Evolutionary conservation across 2,329 filamentous ascomycete genomes (phyloP).

Genomic region (Helotiales sp.): DNA sequence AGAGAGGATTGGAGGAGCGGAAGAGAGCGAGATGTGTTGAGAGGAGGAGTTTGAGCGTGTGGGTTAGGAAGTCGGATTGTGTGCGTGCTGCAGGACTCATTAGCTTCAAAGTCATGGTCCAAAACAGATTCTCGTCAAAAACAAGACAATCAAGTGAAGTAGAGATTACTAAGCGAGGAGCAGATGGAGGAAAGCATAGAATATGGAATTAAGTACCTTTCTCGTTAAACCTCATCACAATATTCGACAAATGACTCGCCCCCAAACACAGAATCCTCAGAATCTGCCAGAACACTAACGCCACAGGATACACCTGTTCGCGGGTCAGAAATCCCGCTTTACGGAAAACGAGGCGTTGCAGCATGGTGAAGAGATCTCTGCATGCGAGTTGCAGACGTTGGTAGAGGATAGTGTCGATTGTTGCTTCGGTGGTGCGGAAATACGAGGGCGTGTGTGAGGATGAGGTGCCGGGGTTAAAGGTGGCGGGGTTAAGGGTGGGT

Average conservation of each 20-base stretch:
- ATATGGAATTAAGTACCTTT: conserved; percentile 16
- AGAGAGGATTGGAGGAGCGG: conserved; percentile 35
- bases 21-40: conserved; percentile 37
- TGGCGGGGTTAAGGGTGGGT: not conserved
- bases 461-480: not conserved
- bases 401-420: conserved; percentile 39
- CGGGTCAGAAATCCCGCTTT: conserved; percentile 33
- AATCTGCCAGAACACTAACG: conserved; percentile 37
- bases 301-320: conserved; percentile 37
- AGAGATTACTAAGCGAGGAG: too few relatives aligned
- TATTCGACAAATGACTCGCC: conserved; percentile 31
- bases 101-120: too few relatives aligned
- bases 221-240: conserved; percentile 25
- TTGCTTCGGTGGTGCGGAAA: conserved; percentile 34
- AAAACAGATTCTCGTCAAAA: too few relatives aligned
- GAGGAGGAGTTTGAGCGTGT: conserved; percentile 33
- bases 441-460: not conserved
- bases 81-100: not conserved
- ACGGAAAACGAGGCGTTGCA: conserved; percentile 37
- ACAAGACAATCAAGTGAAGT: too few relatives aligned
- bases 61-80: conserved; percentile 32
- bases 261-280: conserved; percentile 32
- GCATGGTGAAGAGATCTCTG: conserved; percentile 32
- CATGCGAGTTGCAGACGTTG: conserved; percentile 33
- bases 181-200: not conserved